Conservation (phyloP, 1,284 basidiomycete species). For the Cryptococcus depauperatus region DNA sequence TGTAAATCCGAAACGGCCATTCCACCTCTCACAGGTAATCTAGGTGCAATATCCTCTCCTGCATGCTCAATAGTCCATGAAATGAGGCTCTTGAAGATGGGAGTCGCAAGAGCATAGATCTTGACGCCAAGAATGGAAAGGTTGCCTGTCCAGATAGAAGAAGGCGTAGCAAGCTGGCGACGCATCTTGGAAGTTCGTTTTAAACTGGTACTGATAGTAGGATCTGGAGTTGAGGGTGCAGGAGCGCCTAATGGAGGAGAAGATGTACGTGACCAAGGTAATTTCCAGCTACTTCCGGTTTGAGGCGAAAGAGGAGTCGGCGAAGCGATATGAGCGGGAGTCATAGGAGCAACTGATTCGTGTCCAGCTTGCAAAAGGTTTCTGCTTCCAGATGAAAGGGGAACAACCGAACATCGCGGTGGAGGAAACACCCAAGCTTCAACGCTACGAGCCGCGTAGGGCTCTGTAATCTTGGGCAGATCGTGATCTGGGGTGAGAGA, state of each 20-base stretch:
- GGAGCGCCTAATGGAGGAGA: conserved; percentile 21
- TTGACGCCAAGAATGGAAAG: conserved; percentile 35
- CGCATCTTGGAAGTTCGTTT: conserved; percentile 12
- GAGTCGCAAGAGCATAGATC: conserved; percentile 35
- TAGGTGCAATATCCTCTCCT: conserved; percentile 28
- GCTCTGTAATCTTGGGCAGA: conserved; percentile 29
- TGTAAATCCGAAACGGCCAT: conserved; percentile 41
- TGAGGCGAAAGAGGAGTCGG: conserved; percentile 15
- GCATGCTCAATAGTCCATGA: conserved; percentile 33
- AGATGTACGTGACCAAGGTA: conserved; percentile 38
- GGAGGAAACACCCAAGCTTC: conserved; percentile 48
- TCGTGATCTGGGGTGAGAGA: conserved; percentile 39
- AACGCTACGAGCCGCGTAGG: conserved; percentile 37
- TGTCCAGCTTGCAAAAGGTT: conserved; percentile 38
- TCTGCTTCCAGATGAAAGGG: conserved; percentile 39
- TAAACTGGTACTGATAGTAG: conserved; percentile 5
- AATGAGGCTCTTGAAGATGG: conserved; percentile 40
- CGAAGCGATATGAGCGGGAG: conserved; percentile 29
- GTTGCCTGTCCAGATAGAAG: conserved; percentile 38
- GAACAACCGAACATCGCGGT: conserved; percentile 28
- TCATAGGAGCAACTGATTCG: conserved; percentile 30
- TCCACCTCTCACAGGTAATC: conserved; percentile 40
- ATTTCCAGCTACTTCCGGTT: conserved; percentile 26
- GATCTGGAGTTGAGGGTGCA: conserved; percentile 20
- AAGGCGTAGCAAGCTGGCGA: conserved; percentile 31